Evolutionary conservation across 805 yeast species (phyloP), one percentile per base, ranked within the genome.

Genomic region (Ogataea paraovalis): DNA sequence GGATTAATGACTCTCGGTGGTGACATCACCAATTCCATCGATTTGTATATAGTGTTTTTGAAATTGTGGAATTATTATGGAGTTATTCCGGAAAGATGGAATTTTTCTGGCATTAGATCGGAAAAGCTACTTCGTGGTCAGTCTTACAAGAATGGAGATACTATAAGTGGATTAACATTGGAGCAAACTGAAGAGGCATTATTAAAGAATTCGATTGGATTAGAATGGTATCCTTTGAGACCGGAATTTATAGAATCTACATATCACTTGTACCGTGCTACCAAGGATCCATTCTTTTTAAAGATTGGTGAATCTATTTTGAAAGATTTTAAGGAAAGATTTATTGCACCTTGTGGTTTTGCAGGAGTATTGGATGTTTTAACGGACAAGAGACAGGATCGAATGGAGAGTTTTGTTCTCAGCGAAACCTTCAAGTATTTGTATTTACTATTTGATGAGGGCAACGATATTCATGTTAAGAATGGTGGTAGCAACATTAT

Each of bases 171-270:
- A 1, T 49, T 61, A 22, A 47, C 56, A 27, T 10, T 36, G 2
- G 57, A 55, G 12, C 49, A 52, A 19, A 63, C 67, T 1, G 50
- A 60, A 21, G 59, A 60, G 25, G 40, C 57, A 2, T 38, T 62
- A 13, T 52, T 65, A 20, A 52, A 55, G 5, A 69, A 68, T 39
- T 69, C 78, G 1, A 66, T 86, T 2, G 70, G 78, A 0, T 67
- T 89, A 30, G 95, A 87, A 60, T 91, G 97, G 97, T 91, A 88
- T 59, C 96, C 97, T 2, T 70, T 91, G 39, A 71, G 98, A 46
- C 98, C 98, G 0, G 98, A 91, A 61, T 88, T 90, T 55, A 76
- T 88, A 39, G 98, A 91, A 62, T 86, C 96, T 0, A 88, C 95
- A 0, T 91, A 89, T 64, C 83, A 84, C 59, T 67, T 91, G 14